Evolutionary conservation across 1,139 yeast species (phyloP), one percentile per base, ranked within the genome.

Genomic region (Pichia kudriavzevii): DNA sequence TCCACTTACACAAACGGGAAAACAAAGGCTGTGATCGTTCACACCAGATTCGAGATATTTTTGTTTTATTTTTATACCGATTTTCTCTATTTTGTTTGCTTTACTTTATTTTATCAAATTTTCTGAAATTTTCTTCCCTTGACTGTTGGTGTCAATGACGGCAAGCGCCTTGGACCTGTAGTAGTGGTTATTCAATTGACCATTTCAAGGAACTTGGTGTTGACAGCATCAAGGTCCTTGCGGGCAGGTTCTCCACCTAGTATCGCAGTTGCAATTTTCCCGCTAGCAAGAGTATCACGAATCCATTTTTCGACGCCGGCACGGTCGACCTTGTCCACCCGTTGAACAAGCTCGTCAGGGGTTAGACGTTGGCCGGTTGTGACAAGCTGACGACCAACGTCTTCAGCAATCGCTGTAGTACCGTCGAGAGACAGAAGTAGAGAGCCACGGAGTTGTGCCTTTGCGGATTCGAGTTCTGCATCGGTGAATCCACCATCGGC

Each of bases 371-470:
- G 77, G 26, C 98, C 98, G 3, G 97, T 88, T 38, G 95, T 88
- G 32, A 91, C 94, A 43, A 91, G 69, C 60, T 93, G 98, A 58
- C 98, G 79, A 26, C 98, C 98, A 50, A 93, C 85, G 61, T 91
- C 98, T 60, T 91, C 99, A 22, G 96, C 97, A 41, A 88, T 79
- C 4, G 96, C 93, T 5, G 97, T 87, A 15, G 95, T 79, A 43
- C 95, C 96, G 59, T 93, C 99, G 37, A 91, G 67, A 10, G 95
- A 84, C 40, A 91, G 67, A 36, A 91, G 69, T 38, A 91, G 67
- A 1, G 95, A 83, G 0, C 98, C 98, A 63, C 88, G 88, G 46
- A 91, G 69, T 61, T 88, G 96, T 3, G 96, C 79, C 62, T 91
- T 91, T 15, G 97, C 93, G 39, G 95, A 75, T 58, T 80, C 94